These are phyloP conservation scores for Trypanosoma congolense DNA, from an alignment of 208 protist genomes.

Conservation along the genomic window DNA sequence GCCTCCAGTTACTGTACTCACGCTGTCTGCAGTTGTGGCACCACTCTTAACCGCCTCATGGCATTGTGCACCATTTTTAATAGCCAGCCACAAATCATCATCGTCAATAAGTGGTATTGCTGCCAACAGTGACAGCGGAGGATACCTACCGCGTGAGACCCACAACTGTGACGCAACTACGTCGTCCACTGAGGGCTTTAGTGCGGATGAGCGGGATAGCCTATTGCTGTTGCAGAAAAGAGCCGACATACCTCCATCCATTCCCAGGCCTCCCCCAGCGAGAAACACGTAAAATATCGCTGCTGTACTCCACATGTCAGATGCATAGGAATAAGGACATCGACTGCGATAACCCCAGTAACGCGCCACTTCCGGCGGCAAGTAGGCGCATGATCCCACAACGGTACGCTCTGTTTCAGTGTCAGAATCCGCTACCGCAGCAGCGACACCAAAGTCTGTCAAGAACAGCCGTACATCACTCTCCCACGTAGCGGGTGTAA, in stretches of 20 bases:
- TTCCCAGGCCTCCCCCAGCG: constrained; percentile 9
- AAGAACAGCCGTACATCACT: constrained; percentile 20
- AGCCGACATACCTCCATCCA: constrained; percentile 20
- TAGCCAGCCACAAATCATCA: background rate
- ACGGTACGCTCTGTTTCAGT: constrained; percentile 18
- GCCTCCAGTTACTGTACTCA: no score
- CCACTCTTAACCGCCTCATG: background rate
- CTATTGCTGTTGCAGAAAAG: background rate
- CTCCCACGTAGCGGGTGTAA: constrained; percentile 3
- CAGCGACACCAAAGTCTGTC: constrained; percentile 25
- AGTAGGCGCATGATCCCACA: constrained; percentile 23
- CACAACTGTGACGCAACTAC: constrained; percentile 2
- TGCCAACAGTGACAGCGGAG: constrained; percentile 2
- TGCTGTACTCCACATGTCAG: constrained; percentile 30
- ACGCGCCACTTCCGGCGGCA: constrained; percentile 24
- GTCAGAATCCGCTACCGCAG: constrained; percentile 2
- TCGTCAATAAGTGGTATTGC: constrained; percentile 11
- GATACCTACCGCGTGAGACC: constrained; percentile 18
- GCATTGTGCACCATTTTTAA: no score
- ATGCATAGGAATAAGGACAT: constrained; percentile 20
- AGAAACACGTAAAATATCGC: constrained; percentile 31
- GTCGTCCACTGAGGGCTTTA: background rate
- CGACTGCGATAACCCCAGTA: constrained; percentile 23
- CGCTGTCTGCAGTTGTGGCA: no score
- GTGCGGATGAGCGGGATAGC: background rate